Base-by-base conservation (phyloP, 2,329 filamentous ascomycete species). In the Harringtonia aguacate region DNA sequence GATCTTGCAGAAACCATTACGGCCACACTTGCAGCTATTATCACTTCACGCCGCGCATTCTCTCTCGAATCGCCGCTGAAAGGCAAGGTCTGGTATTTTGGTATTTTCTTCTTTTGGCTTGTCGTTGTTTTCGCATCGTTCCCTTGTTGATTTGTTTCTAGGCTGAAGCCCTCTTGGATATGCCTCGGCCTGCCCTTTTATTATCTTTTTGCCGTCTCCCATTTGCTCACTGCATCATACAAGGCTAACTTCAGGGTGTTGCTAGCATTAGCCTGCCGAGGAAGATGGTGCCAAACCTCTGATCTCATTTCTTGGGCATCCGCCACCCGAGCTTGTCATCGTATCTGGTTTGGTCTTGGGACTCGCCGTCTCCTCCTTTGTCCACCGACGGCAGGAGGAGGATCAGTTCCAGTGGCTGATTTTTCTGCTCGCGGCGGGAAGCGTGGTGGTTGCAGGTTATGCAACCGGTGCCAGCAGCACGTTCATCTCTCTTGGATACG, bases 301-400 rank as follows among this genome's bases (percentile, higher is more conserved):
- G 18, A 17, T 49, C 42, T 36, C 24, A 13, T 50, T 56, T 37
- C 36, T 58, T 24, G 47, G 58, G 27, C 53, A 58, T 28, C 60
- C 59, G 13, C 55, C 59, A n/a, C 56, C 61, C 9, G 49, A 48
- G 15, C 36, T 60, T 22, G 58, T 63, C 55, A 54, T 64, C 14
- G 48, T 43, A 20, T 58, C 59, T 12, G 62, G 59, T 45, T 41
- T 65, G 15, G 45, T 60, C 4, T 56, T 64, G 18, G 62, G 62
- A 8, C 61, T 54, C 35, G 57, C 58, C 7, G 56, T 62, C 9
- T 62, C 61, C 12, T 62, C 61, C 1, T 65, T 61, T 44, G 49
- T 54, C 2, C 60, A 62, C 30, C 55, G 61, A 28, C 54, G 56
- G 15, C 58, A 61, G 36, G 53, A 49, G 8, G 22, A 50, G 22